Conservation (phyloP, 2,329 filamentous ascomycete species). For the Pseudogymnoascus sp. region DNA sequence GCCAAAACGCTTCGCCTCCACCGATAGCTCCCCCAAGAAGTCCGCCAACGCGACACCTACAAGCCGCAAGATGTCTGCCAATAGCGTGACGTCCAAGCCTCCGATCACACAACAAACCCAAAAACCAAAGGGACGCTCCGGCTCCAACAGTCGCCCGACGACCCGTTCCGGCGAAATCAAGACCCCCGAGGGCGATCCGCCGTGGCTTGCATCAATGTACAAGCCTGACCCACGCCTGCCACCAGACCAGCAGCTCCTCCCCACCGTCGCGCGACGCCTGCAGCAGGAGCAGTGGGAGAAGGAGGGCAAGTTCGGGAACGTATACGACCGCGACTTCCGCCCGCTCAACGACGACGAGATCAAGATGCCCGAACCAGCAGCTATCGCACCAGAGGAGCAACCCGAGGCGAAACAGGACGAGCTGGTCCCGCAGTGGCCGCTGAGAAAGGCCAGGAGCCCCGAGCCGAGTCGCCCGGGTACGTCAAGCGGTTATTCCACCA, state of each 20-base stretch:
- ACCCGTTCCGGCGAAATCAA: conserved; percentile 59
- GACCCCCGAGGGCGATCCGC: conserved; percentile 86
- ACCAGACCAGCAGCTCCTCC: conserved; percentile 90
- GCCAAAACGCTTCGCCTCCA: conserved; percentile 21
- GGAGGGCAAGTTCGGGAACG: conserved; percentile 77
- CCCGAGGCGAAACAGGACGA: conserved; percentile 31
- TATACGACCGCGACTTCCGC: conserved; percentile 83
- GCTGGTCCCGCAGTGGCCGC: conserved; percentile 51
- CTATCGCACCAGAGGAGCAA: conserved; percentile 26
- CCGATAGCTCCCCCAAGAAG: conserved; percentile 52
- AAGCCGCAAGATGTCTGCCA: conserved; percentile 21
- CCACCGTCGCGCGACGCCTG: conserved; percentile 83
- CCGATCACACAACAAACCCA: neutral
- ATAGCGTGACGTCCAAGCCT: neutral
- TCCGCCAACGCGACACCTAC: conserved; percentile 21
- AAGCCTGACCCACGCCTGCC: conserved; percentile 91
- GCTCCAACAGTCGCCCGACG: conserved; percentile 47
- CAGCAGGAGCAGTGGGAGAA: conserved; percentile 95
- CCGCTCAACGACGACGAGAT: conserved; percentile 66
- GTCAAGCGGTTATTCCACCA: conserved; percentile 49
- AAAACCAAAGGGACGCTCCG: conserved; percentile 24
- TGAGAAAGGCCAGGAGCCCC: conserved; percentile 45
- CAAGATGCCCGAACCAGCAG: conserved; percentile 13
- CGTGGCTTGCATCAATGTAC: conserved; percentile 92
- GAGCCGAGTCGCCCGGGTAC: conserved; percentile 43